Conservation (phyloP, 108 stramenopile genomes). For the Nitzschia sp. region DNA sequence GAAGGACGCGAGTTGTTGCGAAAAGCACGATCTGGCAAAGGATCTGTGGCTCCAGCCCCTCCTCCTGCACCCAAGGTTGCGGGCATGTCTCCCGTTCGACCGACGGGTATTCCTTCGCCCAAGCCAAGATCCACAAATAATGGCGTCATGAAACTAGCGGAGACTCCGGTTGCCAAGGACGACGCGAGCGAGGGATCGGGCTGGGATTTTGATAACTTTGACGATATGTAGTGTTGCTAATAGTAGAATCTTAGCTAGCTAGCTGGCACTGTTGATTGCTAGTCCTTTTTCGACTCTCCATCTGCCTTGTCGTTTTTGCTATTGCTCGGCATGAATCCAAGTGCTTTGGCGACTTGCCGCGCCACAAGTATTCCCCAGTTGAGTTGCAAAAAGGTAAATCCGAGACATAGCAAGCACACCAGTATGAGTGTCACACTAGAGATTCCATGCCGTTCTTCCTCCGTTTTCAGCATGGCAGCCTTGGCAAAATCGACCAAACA, state of each 20-base stretch:
- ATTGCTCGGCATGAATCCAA: slow-evolving; percentile 10
- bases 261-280: background rate
- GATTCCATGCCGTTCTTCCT: slow-evolving; percentile 21
- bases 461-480: slow-evolving; percentile 9
- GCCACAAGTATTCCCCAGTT: slow-evolving; percentile 58
- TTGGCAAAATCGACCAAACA: slow-evolving; percentile 44
- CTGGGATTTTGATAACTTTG: slow-evolving; percentile 51
- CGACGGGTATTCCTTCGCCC: background rate
- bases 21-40: slow-evolving; percentile 15
- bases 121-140: too few relatives aligned
- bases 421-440: slow-evolving; percentile 25
- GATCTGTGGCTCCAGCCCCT: background rate
- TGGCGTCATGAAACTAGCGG: background rate
- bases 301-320: background rate
- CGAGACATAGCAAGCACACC: slow-evolving; percentile 9
- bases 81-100: background rate
- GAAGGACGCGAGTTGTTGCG: slow-evolving; percentile 34
- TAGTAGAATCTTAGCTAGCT: background rate
- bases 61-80: background rate
- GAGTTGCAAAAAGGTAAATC: slow-evolving; percentile 52
- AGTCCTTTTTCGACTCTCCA: background rate
- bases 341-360: slow-evolving; percentile 47
- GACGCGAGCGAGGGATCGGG: slow-evolving; percentile 23
- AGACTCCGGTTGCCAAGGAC: background rate
- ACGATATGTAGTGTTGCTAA: slow-evolving; percentile 11